These are phyloP conservation scores for Chlorella variabilis DNA, from an alignment of 163 green algal species.

Conservation along the genomic window DNA sequence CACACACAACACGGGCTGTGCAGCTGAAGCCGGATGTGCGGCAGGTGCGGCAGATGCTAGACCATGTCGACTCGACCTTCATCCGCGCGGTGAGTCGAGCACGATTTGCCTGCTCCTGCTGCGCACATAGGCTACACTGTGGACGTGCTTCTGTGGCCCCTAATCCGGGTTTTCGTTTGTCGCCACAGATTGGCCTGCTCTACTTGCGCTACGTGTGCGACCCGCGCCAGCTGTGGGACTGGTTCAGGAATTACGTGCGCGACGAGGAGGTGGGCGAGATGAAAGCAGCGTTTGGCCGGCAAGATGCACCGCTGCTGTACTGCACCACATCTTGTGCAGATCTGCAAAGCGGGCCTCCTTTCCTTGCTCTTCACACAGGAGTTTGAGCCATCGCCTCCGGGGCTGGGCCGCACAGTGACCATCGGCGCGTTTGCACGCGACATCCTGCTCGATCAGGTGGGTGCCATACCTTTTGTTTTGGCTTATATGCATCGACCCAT, in stretches of 20 bases:
- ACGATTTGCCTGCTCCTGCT: too few relatives aligned
- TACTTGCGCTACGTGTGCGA: conserved; percentile 93
- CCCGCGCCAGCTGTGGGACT: conserved; percentile 85
- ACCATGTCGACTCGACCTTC: conserved; percentile 92
- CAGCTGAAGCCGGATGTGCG: conserved; percentile 32
- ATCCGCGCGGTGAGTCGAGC: conserved; percentile 89
- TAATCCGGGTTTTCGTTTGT: too few relatives aligned
- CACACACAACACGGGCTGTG: too few relatives aligned
- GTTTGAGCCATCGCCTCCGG: conserved; percentile 75
- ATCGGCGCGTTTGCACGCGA: conserved; percentile 91
- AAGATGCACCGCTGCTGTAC: neutral
- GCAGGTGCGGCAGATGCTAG: conserved; percentile 81
- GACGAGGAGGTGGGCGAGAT: conserved; percentile 87
- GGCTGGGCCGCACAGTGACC: conserved; percentile 72
- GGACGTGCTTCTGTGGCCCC: too few relatives aligned
- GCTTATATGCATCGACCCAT: too few relatives aligned
- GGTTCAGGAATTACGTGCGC: conserved; percentile 80
- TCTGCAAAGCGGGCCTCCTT: too few relatives aligned
- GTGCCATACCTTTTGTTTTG: too few relatives aligned
- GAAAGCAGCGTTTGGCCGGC: too few relatives aligned
- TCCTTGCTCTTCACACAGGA: conserved; percentile 75
- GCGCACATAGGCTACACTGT: too few relatives aligned
- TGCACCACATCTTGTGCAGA: too few relatives aligned
- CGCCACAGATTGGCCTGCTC: conserved; percentile 91
- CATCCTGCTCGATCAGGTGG: conserved; percentile 92